A percentile compares a stretch with the other conserved stretches of the same genome.
These are phyloP conservation scores for Ammopiptanthus mongolicus DNA, from an alignment of 306 rosid genomes.

Conservation along the genomic window DNA sequence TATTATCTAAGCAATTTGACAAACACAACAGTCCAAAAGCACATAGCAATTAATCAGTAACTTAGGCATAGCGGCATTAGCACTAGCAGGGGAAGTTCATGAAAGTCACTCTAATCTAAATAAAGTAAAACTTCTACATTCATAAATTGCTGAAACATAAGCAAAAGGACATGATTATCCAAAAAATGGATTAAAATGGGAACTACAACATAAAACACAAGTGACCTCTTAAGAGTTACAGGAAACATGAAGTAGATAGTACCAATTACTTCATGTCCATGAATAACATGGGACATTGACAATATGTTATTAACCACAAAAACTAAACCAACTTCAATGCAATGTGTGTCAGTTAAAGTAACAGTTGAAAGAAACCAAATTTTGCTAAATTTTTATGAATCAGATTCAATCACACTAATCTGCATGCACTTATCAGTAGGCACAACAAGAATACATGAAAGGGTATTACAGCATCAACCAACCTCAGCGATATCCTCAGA, in stretches of 20 bases:
- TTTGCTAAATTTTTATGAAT: not conserved
- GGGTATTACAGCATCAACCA: conserved; percentile 15
- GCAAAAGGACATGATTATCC: not conserved
- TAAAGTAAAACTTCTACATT: not conserved
- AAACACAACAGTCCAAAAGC: not conserved
- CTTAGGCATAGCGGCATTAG: not conserved
- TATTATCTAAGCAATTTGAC: not conserved
- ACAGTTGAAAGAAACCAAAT: not conserved
- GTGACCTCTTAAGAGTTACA: not conserved
- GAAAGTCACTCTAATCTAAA: not conserved
- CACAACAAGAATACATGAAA: not conserved
- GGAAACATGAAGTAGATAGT: not conserved
- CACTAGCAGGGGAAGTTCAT: not conserved
- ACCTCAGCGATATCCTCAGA: conserved; percentile 79
- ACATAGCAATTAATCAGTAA: not conserved
- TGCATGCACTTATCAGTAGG: not conserved
- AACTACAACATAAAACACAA: not conserved
- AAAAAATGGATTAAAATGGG: not conserved
- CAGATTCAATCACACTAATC: not conserved
- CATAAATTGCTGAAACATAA: not conserved
- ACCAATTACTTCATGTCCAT: not conserved
- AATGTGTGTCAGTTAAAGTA: not conserved
- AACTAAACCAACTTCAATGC: not conserved
- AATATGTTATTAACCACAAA: not conserved
- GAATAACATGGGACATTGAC: not conserved